phyloP scores from a whole-genome alignment of 768 basidiomycete species.

The Tulasnella sp. region DNA sequence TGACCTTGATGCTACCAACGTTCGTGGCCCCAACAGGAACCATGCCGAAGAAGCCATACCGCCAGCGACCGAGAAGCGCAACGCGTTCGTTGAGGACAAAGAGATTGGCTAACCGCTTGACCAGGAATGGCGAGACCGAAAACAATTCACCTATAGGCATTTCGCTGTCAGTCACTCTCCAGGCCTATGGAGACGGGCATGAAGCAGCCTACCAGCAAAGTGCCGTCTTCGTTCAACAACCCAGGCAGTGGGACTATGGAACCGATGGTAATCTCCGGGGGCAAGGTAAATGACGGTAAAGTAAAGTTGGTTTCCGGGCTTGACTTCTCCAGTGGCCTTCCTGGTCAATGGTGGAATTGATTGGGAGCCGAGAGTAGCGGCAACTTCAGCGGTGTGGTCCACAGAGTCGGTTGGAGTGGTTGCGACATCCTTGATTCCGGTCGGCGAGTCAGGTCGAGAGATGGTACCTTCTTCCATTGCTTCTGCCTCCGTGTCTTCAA shows the following conservation, averaged over 20 bases:
- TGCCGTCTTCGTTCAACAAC: conserved; percentile 94
- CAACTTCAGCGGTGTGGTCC: conserved; percentile 67
- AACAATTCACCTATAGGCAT: conserved; percentile 77
- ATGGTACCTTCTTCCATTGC: conserved; percentile 29
- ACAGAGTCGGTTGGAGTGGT: conserved; percentile 50
- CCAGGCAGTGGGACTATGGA: conserved; percentile 95
- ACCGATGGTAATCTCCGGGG: conserved; percentile 96
- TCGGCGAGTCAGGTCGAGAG: conserved; percentile 48
- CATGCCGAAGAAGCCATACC: conserved; percentile 94
- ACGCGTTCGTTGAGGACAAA: conserved; percentile 99
- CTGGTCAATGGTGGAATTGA: conserved; percentile 25
- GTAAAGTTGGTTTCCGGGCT: conserved; percentile 77
- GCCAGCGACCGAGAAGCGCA: conserved; percentile 90
- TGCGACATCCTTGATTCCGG: conserved; percentile 70
- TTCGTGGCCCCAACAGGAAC: conserved; percentile 98
- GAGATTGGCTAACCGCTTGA: conserved; percentile 81
- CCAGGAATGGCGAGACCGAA: conserved; percentile 94
- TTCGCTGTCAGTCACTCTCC: not conserved
- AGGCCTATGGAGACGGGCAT: not conserved
- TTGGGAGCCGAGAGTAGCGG: conserved; percentile 59
- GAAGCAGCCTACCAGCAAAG: conserved; percentile 65
- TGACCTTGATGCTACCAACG: conserved; percentile 92
- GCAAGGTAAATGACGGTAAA: conserved; percentile 97
- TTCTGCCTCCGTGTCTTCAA: conserved; percentile 13
- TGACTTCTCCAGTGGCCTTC: conserved; percentile 45